A percentile compares a stretch with the other conserved stretches of the same genome.
Evolutionary conservation across 495 filamentous ascomycete species (phyloP).

Genomic region (Penicillium dipodomyicola): DNA sequence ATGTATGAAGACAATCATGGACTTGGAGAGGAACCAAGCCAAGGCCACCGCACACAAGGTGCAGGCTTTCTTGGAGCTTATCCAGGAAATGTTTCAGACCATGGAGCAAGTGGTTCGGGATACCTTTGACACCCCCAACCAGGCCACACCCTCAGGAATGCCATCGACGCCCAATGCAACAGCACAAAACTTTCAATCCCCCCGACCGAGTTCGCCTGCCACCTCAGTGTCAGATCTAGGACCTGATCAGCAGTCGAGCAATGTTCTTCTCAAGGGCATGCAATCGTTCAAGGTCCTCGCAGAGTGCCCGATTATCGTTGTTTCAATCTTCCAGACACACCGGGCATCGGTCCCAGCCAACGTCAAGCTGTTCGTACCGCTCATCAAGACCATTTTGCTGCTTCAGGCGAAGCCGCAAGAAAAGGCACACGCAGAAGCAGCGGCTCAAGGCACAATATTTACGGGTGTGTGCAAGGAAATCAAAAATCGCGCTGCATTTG

Average conservation of each 20-base stretch:
- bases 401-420: conserved; percentile 93
- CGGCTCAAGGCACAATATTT: conserved; percentile 71
- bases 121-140: conserved; percentile 76
- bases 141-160: conserved; percentile 61
- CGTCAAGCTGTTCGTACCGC: conserved; percentile 87
- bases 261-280: conserved; percentile 85
- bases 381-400: conserved; percentile 86
- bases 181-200: conserved; percentile 74
- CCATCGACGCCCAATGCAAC: conserved; percentile 76
- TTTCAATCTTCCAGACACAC: conserved; percentile 95
- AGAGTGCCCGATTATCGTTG: conserved; percentile 97
- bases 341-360: conserved; percentile 73
- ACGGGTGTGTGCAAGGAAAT: conserved; percentile 93
- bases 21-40: conserved; percentile 87
- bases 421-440: conserved; percentile 82
- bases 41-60: conserved; percentile 77
- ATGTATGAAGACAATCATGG: conserved; percentile 97
- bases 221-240: conserved; percentile 73
- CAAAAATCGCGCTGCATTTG: conserved; percentile 90
- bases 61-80: conserved; percentile 85
- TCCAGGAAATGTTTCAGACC: conserved; percentile 91
- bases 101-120: conserved; percentile 92
- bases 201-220: conserved; percentile 84
- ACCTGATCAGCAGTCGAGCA: conserved; percentile 74
- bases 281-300: conserved; percentile 98